Conservation (phyloP, 1,139 yeast species). For the Arxiozyma bovina region DNA sequence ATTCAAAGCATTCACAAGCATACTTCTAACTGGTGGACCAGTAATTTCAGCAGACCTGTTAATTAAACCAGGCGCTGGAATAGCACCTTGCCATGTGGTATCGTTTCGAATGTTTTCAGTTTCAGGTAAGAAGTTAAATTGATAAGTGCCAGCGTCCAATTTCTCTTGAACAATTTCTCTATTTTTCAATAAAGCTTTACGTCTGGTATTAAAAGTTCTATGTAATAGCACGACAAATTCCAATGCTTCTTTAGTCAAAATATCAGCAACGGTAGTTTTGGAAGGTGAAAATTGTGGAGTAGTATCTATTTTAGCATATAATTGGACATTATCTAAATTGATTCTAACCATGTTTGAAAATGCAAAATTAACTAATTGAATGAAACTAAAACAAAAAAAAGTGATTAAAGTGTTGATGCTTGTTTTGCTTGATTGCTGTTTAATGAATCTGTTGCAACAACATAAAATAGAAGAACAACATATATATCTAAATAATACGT, state of each 20-base stretch:
- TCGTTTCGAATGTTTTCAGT: slow-evolving; percentile 60
- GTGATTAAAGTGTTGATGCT: too few relatives aligned
- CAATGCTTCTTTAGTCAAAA: slow-evolving; percentile 50
- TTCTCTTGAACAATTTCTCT: slow-evolving; percentile 50
- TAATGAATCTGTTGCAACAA: too few relatives aligned
- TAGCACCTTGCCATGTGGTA: slow-evolving; percentile 66
- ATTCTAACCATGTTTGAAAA: slow-evolving; percentile 18
- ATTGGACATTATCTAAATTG: slow-evolving; percentile 51
- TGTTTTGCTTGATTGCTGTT: too few relatives aligned
- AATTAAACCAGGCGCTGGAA: slow-evolving; percentile 54
- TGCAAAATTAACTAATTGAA: not conserved
- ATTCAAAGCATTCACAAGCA: slow-evolving; percentile 89
- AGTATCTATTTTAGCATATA: slow-evolving; percentile 54
- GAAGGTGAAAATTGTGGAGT: slow-evolving; percentile 52
- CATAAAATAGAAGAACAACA: too few relatives aligned
- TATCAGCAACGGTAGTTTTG: slow-evolving; percentile 40
- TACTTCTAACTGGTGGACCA: slow-evolving; percentile 83
- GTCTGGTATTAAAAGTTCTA: slow-evolving; percentile 54
- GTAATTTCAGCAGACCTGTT: slow-evolving; percentile 79
- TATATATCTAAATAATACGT: too few relatives aligned
- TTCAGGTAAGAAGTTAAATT: slow-evolving; percentile 53
- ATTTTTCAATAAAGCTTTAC: slow-evolving; percentile 50
- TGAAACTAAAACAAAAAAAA: too few relatives aligned
- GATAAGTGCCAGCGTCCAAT: slow-evolving; percentile 51
- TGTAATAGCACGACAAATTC: slow-evolving; percentile 65